These are phyloP conservation scores for Chaetothyriales sp. DNA, from an alignment of 2,329 filamentous ascomycete species.

Conservation along the genomic window DNA sequence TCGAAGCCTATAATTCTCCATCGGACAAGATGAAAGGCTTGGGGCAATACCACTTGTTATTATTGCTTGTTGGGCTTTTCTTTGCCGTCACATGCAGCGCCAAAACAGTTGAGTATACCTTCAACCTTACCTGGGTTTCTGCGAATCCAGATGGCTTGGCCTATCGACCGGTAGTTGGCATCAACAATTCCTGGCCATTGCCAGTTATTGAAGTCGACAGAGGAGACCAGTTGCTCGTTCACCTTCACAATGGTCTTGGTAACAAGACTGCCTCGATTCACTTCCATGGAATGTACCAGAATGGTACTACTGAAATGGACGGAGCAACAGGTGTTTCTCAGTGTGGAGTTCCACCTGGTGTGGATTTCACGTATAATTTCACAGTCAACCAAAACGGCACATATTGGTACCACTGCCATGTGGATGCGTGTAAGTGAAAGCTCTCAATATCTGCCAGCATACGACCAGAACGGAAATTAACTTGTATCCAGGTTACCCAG, in stretches of 20 bases:
- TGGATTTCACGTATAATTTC: constrained; percentile 54
- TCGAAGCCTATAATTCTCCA: background rate
- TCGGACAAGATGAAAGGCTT: background rate
- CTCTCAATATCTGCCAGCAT: background rate
- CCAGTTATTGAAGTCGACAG: constrained; percentile 60
- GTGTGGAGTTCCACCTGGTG: constrained; percentile 51
- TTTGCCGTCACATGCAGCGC: constrained; percentile 8
- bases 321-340: constrained; percentile 55
- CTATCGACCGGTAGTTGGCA: constrained; percentile 47
- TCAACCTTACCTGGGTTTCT: constrained; percentile 41
- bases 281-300: constrained; percentile 66
- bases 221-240: constrained; percentile 56
- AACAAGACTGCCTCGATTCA: constrained; percentile 56
- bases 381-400: constrained; percentile 43
- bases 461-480: background rate
- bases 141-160: constrained; percentile 42
- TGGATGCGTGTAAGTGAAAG: constrained; percentile 34
- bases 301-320: constrained; percentile 63
- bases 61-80: background rate
- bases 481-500: constrained; percentile 35
- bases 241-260: constrained; percentile 54
- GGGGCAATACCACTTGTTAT: background rate
- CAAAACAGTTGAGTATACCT: constrained; percentile 35
- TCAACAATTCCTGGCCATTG: constrained; percentile 62
- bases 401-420: constrained; percentile 57